Base-by-base conservation (phyloP, 352 stramenopile species). In the Globisporangium uncinulatum region DNA sequence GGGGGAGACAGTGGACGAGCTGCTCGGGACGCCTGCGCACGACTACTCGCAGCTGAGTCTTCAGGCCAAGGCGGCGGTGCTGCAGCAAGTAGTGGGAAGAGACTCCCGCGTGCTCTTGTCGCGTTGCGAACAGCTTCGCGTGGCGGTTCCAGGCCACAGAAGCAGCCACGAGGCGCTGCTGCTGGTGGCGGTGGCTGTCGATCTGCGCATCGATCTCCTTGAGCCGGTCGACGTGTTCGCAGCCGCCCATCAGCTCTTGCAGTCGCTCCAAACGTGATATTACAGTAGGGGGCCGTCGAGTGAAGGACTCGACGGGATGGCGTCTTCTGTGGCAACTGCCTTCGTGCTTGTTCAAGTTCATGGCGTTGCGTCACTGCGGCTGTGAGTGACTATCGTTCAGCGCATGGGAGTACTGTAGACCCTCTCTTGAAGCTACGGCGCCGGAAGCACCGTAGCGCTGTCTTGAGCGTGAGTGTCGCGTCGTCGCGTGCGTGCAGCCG, bases 11-110 rank as follows among this genome's bases (percentile, higher is more conserved):
- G 65, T 84, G 7, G 74, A 72, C 20, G 41, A 50, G 19, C 46
- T 89, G 32, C 59, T 89, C 17, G 67, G 63, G n/a, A 41, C 80
- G 1, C 46, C 72, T 0, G 71, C 76, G 2, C 66, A 83, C 15
- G 63, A 71, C 24, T 89, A 84, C 50, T 58, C 65, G 5, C 76
- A 87, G 54, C 54, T 86, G 19, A 68, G 62, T 11, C 52, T 87
- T 3, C 49, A 59, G 21, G 56, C 71, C 41, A 87, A 85, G 56
- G 65, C 68, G 13, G 44, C 37, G 10, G 58, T 57, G 6, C 47
- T 89, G 31, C 53, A 67, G 5, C 65, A 53, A 4, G 36, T 74
- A 17, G 46, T 70, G 5, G 76, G 76, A 1, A 61, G 54, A 6
- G 61, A 71, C 5, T 83, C 72, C 48, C 50, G 57, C 0, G 54